Conservation (phyloP, 2,329 filamentous ascomycete genomes). For the Cytospora leucostoma region DNA sequence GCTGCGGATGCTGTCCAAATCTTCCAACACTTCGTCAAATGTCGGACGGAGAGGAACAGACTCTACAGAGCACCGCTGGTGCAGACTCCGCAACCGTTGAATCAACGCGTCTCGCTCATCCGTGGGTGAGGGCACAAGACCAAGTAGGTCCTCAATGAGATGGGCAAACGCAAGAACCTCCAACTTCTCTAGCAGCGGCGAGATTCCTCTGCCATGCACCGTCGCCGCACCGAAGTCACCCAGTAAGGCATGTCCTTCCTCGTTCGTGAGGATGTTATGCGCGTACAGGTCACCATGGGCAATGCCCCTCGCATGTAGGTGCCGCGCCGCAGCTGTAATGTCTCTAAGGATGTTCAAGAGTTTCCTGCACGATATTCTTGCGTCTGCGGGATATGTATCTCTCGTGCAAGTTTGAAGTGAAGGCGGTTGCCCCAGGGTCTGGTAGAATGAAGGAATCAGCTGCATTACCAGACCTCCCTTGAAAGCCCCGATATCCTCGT, state of each 20-base stretch:
- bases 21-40: constrained; percentile 37
- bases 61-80: constrained; percentile 34
- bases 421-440: constrained; percentile 46
- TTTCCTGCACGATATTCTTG: constrained; percentile 34
- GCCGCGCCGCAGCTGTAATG: constrained; percentile 45
- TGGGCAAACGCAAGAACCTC: constrained; percentile 52
- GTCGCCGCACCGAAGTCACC: constrained; percentile 52
- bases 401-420: constrained; percentile 49
- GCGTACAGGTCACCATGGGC: constrained; percentile 51
- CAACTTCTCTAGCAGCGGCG: constrained; percentile 41
- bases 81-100: constrained; percentile 34
- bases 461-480: constrained; percentile 48
- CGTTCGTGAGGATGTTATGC: constrained; percentile 48
- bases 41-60: constrained; percentile 35
- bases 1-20: constrained; percentile 24
- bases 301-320: constrained; percentile 47
- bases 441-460: constrained; percentile 47
- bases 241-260: constrained; percentile 45
- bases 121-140: constrained; percentile 34
- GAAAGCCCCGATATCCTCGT: constrained; percentile 34
- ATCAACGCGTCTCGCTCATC: constrained; percentile 26
- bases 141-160: constrained; percentile 47
- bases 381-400: constrained; percentile 42
- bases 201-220: constrained; percentile 39
- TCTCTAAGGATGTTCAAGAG: constrained; percentile 42